Base-by-base conservation (phyloP, 202 grass and related monocot genomes). In the Carex sylvatica region DNA sequence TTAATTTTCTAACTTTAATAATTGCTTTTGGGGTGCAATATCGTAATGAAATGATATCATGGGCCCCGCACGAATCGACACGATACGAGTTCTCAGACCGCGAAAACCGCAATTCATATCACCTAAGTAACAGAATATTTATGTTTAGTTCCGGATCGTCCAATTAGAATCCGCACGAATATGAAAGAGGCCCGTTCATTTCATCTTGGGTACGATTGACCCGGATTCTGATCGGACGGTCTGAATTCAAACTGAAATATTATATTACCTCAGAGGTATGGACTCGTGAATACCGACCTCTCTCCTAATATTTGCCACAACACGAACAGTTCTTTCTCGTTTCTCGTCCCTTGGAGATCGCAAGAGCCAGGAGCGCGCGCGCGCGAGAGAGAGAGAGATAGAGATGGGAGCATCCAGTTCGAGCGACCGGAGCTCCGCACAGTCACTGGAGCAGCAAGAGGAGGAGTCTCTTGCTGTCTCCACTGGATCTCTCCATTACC, bases 361-460 rank as follows among this genome's bases (percentile, higher is more conserved):
- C 60, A 70, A 2, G 61, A 51, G 69, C 54, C 56, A 65, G 40
- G 11, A 58, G 68, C 38, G 61, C 46, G 46, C 46, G 46, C 46
- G 46, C 46, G 46, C 1, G 44, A 10, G 42, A 51, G 44, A 65
- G 15, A 74, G n/a, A 26, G 4, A 49, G 0, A 31, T 2, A 18
- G 20, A 84, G 70, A 97, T 95, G 95, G 92, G 95, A 70, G 92
- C 82, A 3, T 90, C 92, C 0, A 65, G 90, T 71, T 98, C 92
- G 61, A 87, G 85, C 76, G 80, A 61, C 22, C 82, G 55, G 53
- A 13, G 75, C 14, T 83, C 87, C 16, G 75, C 74, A 22, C 86
- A 84, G 16, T 80, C 75, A 11, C 74, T 40, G 20, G 90, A 91
- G 83, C 91, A 74, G 83, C 91, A 85, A 58, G 88, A 91, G 87